A percentile compares a stretch with the other conserved stretches of the same genome.
phyloP scores from a whole-genome alignment of 495 filamentous ascomycete species.

The Aspergillus ellipticus region DNA sequence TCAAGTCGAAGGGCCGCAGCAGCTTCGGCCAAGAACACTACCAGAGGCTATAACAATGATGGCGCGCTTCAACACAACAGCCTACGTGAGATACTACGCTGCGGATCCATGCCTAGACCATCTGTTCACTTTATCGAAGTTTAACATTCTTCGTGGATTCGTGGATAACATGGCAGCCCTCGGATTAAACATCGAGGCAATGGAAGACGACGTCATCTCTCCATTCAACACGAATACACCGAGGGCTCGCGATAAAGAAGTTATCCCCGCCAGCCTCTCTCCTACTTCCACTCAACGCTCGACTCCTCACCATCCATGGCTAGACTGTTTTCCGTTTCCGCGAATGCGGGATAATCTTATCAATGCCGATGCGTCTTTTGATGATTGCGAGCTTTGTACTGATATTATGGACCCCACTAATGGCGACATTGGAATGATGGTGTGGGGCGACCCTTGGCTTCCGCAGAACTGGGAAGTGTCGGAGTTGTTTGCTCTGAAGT shows the following conservation, averaged over 20 bases:
- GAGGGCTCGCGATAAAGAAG: not conserved
- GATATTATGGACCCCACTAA: constrained; percentile 12
- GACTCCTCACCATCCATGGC: constrained; percentile 12
- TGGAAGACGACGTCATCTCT: constrained; percentile 9
- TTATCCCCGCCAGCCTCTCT: constrained; percentile 4
- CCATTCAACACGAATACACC: constrained; percentile 2
- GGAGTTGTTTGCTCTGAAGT: constrained; percentile 7
- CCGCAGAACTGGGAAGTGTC: constrained; percentile 12
- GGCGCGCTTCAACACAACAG: constrained; percentile 6
- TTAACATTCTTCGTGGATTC: constrained; percentile 12
- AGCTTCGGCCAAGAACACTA: not conserved
- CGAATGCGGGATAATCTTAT: constrained; percentile 16
- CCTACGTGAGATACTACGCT: constrained; percentile 7
- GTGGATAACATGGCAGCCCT: constrained; percentile 8
- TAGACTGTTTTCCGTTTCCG: constrained; percentile 16
- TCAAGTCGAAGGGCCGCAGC: not conserved
- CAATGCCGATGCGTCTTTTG: constrained; percentile 6
- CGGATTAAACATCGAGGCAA: not conserved
- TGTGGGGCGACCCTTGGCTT: constrained; percentile 11
- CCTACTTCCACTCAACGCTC: constrained; percentile 5
- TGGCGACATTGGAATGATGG: constrained; percentile 9
- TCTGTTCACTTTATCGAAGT: constrained; percentile 10
- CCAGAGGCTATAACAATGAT: constrained; percentile 4
- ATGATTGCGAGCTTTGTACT: constrained; percentile 11
- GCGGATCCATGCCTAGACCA: constrained; percentile 11